These are phyloP conservation scores for Umbellularia californica DNA, from an alignment of 164 flowering plant species.

Conservation along the genomic window DNA sequence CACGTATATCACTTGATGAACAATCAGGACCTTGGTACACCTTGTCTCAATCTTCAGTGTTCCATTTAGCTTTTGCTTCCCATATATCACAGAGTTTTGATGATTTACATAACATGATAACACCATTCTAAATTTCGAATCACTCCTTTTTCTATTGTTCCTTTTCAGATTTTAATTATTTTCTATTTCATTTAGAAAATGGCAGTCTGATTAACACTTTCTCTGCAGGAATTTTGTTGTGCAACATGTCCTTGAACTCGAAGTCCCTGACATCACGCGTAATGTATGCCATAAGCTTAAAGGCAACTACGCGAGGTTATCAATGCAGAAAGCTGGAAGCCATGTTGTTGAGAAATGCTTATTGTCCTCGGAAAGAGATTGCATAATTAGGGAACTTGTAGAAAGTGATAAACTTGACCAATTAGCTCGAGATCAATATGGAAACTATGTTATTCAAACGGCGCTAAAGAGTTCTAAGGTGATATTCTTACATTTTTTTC, in stretches of 20 bases:
- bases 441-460: constrained; percentile 3
- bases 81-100: neutral
- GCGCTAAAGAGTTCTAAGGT: neutral
- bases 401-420: neutral
- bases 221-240: constrained; percentile 2
- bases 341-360: constrained; percentile 2
- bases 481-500: neutral
- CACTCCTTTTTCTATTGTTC: neutral
- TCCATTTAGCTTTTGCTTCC: neutral
- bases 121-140: neutral
- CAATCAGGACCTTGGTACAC: neutral
- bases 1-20: too few species aligned
- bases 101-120: too few species aligned
- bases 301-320: neutral
- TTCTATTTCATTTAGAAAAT: neutral
- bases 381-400: neutral
- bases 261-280: neutral
- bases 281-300: neutral
- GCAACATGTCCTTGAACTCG: constrained; percentile 1
- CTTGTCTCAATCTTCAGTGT: neutral
- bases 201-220: neutral
- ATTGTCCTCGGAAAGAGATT: too few species aligned
- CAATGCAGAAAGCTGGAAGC: neutral
- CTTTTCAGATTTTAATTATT: neutral
- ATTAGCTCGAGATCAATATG: neutral